phyloP scores from a whole-genome alignment of 139 green algal species.

The Chlorella sp. region DNA sequence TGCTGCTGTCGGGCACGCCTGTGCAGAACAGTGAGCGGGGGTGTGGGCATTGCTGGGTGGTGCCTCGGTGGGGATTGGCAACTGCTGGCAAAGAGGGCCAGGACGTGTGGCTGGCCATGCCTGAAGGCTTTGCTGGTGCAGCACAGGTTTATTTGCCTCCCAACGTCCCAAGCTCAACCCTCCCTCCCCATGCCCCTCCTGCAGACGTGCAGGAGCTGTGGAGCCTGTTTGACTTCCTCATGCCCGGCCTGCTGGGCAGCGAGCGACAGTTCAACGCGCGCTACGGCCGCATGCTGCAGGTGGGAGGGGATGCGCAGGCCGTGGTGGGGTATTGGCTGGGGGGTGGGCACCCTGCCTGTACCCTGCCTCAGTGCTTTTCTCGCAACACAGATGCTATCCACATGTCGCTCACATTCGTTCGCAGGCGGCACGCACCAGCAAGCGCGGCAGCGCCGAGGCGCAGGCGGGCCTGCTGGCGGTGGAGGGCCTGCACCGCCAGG shows the following conservation, averaged over 20 bases:
- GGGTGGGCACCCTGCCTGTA: background rate
- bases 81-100: too few species aligned
- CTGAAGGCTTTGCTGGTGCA: too few species aligned
- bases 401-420: too few species aligned
- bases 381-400: too few species aligned
- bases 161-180: too few species aligned
- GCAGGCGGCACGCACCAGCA: constrained; percentile 45
- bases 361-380: too few species aligned
- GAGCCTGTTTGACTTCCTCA: constrained; percentile 98
- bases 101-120: too few species aligned
- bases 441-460: constrained; percentile 72
- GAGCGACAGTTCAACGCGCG: constrained; percentile 82
- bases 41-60: too few species aligned
- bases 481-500: constrained; percentile 88
- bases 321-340: background rate
- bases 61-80: too few species aligned
- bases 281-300: constrained; percentile 84
- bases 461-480: constrained; percentile 85
- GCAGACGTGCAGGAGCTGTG: constrained; percentile 91
- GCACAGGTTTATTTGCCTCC: too few species aligned
- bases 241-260: constrained; percentile 88
- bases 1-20: constrained; percentile 93
- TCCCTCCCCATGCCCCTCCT: too few species aligned
- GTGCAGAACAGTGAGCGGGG: constrained; percentile 88
- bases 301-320: background rate